Conservation (phyloP, 148 eudicot species). For the Fagopyrum homotropicum region DNA sequence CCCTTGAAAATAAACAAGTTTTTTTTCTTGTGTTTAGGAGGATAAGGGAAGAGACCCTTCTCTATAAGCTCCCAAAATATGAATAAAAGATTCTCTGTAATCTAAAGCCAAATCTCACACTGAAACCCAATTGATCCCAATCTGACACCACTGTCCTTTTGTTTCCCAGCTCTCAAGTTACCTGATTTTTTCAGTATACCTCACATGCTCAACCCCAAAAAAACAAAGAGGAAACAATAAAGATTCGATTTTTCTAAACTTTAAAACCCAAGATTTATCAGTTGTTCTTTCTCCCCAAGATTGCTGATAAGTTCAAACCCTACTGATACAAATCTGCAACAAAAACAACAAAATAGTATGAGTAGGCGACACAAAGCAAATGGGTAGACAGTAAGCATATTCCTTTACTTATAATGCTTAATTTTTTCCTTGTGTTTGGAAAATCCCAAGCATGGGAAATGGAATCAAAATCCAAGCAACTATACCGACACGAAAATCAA, state of each 20-base stretch:
- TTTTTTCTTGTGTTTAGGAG: neutral
- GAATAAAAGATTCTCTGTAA: conserved; percentile 18
- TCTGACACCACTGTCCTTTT: conserved; percentile 35
- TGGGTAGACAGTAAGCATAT: conserved; percentile 46
- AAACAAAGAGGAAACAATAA: conserved; percentile 3
- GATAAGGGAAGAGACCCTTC: neutral
- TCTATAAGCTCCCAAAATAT: conserved; percentile 5
- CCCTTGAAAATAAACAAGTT: neutral
- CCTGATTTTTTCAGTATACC: conserved; percentile 7
- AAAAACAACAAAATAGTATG: conserved; percentile 20
- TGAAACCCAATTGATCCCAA: conserved; percentile 28
- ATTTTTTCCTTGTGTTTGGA: conserved; percentile 7
- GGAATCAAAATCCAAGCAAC: conserved; percentile 15
- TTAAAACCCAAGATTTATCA: neutral
- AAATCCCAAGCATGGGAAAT: conserved; percentile 12
- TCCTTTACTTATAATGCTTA: conserved; percentile 3
- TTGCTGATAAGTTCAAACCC: conserved; percentile 7
- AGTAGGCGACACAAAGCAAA: conserved; percentile 12
- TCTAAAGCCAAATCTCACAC: conserved; percentile 24
- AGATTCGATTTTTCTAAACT: neutral
- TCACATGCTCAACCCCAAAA: conserved; percentile 1
- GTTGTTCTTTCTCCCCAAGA: neutral
- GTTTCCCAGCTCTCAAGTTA: conserved; percentile 12
- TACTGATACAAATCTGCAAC: conserved; percentile 31
- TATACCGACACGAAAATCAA: conserved; percentile 9